A percentile compares a stretch with the other conserved stretches of the same genome.
These are phyloP conservation scores for Tagetes patula DNA, from an alignment of 129 eudicot species.

Conservation along the genomic window DNA sequence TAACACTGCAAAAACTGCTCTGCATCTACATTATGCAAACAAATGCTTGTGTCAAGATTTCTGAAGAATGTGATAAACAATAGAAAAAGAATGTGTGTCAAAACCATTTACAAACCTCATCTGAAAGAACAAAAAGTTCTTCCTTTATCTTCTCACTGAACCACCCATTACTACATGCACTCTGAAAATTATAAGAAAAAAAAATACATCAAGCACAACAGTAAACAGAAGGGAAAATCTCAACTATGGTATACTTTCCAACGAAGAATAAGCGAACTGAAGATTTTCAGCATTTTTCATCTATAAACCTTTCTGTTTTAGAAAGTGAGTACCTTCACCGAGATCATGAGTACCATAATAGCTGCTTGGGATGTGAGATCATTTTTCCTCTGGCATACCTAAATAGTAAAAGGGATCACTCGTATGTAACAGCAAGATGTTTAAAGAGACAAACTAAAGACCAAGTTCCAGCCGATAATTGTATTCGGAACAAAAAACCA, in stretches of 20 bases:
- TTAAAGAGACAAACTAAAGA: neutral
- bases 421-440: constrained; percentile 5
- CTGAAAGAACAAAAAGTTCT: constrained; percentile 58
- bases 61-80: neutral
- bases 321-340: constrained; percentile 64
- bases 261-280: neutral
- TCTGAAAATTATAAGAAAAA: constrained; percentile 35
- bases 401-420: constrained; percentile 2
- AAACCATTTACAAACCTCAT: constrained; percentile 51
- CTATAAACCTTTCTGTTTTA: constrained; percentile 2
- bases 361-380: constrained; percentile 63
- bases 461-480: neutral
- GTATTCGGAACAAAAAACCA: neutral
- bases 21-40: constrained; percentile 44
- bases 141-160: constrained; percentile 51
- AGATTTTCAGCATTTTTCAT: neutral
- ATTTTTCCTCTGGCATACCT: constrained; percentile 62
- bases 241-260: neutral
- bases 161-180: constrained; percentile 83
- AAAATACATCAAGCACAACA: neutral
- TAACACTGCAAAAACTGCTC: constrained; percentile 51
- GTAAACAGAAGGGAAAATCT: neutral
- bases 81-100: constrained; percentile 17
- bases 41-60: neutral
- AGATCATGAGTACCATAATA: constrained; percentile 78